phyloP scores from a whole-genome alignment of 1,284 basidiomycete genomes.

The Paramarasmius palmivorus region DNA sequence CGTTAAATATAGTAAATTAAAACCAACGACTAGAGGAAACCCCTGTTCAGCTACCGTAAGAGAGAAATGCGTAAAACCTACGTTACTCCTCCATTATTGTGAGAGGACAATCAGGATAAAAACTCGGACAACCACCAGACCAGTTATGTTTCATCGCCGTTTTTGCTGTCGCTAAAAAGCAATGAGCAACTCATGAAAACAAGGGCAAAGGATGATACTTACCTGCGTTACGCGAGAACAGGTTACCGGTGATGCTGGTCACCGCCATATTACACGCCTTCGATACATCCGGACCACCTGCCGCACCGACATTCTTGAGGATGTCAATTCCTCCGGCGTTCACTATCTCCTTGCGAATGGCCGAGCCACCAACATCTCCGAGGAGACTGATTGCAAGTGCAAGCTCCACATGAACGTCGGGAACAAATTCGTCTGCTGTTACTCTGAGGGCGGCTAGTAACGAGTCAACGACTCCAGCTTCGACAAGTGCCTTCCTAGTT shows the following conservation, averaged over 20 bases:
- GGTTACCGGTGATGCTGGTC: conserved; percentile 26
- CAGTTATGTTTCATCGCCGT: conserved; percentile 24
- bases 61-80: not conserved
- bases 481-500: conserved; percentile 23
- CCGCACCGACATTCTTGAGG: conserved; percentile 20
- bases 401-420: conserved; percentile 26
- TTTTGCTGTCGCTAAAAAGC: conserved; percentile 14
- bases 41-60: too few species aligned
- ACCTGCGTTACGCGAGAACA: conserved; percentile 29
- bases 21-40: too few species aligned
- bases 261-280: conserved; percentile 27
- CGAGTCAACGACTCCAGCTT: conserved; percentile 22
- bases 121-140: conserved; percentile 25
- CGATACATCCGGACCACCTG: conserved; percentile 20
- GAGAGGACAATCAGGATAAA: conserved; percentile 23
- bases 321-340: conserved; percentile 28
- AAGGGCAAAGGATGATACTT: not conserved
- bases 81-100: conserved; percentile 19
- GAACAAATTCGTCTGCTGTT: conserved; percentile 22
- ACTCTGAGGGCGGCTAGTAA: conserved; percentile 26
- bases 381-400: conserved; percentile 26
- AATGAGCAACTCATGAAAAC: not conserved
- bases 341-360: conserved; percentile 27
- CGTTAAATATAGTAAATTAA: too few species aligned
- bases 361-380: conserved; percentile 24